phyloP scores from a whole-genome alignment of 495 filamentous ascomycete genomes.

The Hapsidospora chrysogenum region DNA sequence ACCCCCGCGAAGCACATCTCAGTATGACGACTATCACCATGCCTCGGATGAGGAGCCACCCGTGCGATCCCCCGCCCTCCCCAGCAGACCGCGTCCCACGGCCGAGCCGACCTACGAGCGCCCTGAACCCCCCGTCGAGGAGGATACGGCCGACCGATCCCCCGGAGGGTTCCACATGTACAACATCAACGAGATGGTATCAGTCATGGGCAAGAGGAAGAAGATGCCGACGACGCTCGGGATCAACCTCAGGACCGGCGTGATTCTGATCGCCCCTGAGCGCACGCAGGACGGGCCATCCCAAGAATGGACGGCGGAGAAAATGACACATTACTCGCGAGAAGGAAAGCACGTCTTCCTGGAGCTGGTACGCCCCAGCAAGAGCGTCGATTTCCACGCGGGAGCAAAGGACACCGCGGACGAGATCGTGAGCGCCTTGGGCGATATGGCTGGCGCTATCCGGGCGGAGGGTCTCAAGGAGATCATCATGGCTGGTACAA shows the following conservation, averaged over 20 bases:
- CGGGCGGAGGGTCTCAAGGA: constrained; percentile 74
- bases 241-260: constrained; percentile 69
- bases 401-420: constrained; percentile 92
- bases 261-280: constrained; percentile 84
- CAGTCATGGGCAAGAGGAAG: constrained; percentile 85
- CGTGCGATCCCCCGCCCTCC: constrained; percentile 35
- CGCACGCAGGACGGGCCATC: constrained; percentile 58
- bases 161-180: constrained; percentile 81
- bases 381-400: constrained; percentile 90
- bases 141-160: constrained; percentile 11
- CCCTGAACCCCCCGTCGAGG: background rate
- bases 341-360: constrained; percentile 98
- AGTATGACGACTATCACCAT: constrained; percentile 3
- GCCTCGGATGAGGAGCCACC: constrained; percentile 12
- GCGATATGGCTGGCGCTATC: constrained; percentile 74
- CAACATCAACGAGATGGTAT: constrained; percentile 92
- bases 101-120: constrained; percentile 6
- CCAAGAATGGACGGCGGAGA: constrained; percentile 87
- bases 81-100: constrained; percentile 50
- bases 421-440: constrained; percentile 76
- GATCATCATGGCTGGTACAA: constrained; percentile 62
- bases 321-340: constrained; percentile 84
- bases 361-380: constrained; percentile 78
- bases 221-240: constrained; percentile 94
- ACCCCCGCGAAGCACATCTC: background rate